phyloP scores from a whole-genome alignment of 768 basidiomycete species.

The Leccinum broughii region DNA sequence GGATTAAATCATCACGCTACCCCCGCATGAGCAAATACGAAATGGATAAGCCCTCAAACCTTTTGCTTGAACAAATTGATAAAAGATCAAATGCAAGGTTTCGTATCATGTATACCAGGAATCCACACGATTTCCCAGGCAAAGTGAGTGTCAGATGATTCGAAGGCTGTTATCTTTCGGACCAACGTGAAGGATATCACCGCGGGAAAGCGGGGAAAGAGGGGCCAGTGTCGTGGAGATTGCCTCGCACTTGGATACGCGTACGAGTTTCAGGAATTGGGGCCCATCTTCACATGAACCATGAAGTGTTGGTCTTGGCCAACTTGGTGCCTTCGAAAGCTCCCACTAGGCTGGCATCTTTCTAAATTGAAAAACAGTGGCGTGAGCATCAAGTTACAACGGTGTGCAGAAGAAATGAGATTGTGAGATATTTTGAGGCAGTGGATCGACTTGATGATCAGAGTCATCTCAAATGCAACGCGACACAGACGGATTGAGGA shows the following conservation, averaged over 20 bases:
- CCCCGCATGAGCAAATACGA: not conserved
- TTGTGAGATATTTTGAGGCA: too few relatives aligned
- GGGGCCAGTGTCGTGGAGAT: not conserved
- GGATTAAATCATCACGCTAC: not conserved
- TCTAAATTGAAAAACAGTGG: not conserved
- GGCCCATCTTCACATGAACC: slow-evolving; percentile 6
- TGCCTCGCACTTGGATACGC: not conserved
- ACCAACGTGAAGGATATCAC: not conserved
- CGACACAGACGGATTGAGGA: not conserved
- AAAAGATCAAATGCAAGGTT: not conserved
- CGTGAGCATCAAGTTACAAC: not conserved
- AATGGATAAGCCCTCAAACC: not conserved
- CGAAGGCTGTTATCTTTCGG: slow-evolving; percentile 1
- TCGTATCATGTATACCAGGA: not conserved
- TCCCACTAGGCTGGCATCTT: not conserved
- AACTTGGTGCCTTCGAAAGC: not conserved
- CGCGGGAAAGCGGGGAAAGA: not conserved
- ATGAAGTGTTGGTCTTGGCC: not conserved
- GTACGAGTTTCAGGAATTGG: not conserved
- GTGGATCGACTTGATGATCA: not conserved
- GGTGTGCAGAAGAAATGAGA: too few relatives aligned
- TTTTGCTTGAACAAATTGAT: not conserved
- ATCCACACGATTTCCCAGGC: not conserved
- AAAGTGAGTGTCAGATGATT: slow-evolving; percentile 19
- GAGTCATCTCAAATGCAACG: not conserved